phyloP scores from a whole-genome alignment of 441 rosid genomes.

The Adansonia madagascariensis region DNA sequence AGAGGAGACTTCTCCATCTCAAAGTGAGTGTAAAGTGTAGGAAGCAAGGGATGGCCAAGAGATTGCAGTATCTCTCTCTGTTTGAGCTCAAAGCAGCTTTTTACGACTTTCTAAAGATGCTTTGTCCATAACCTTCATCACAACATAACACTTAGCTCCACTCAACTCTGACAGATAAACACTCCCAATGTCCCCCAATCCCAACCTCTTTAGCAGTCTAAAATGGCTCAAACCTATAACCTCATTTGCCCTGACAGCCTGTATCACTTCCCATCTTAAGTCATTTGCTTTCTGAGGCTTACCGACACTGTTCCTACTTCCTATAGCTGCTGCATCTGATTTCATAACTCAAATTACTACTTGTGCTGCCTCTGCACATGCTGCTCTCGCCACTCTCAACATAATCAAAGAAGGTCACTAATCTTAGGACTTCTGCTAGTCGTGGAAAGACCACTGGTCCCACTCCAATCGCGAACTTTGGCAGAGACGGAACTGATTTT shows the following conservation, averaged over 20 bases:
- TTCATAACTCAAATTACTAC: conserved; percentile 88
- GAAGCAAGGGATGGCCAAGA: conserved; percentile 87
- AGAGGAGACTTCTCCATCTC: conserved; percentile 78
- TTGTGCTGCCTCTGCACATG: conserved; percentile 73
- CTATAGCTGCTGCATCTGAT: conserved; percentile 74
- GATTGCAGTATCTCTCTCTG: conserved; percentile 82
- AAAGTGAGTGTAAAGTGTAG: conserved; percentile 73
- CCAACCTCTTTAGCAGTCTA: conserved; percentile 73
- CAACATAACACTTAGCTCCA: conserved; percentile 79
- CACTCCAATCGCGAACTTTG: conserved; percentile 40
- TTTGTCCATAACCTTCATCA: conserved; percentile 92
- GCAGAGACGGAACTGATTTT: conserved; percentile 29
- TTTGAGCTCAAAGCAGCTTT: conserved; percentile 84
- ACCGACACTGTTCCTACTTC: conserved; percentile 52
- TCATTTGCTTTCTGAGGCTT: conserved; percentile 93
- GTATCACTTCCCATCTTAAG: conserved; percentile 78
- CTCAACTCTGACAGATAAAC: conserved; percentile 79
- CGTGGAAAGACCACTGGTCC: conserved; percentile 46
- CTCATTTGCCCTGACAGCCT: conserved; percentile 63
- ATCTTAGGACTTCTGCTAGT: conserved; percentile 50
- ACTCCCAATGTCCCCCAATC: conserved; percentile 89
- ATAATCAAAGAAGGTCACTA: conserved; percentile 52
- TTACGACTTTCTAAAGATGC: conserved; percentile 75
- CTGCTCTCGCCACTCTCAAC: conserved; percentile 71
- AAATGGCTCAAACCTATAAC: conserved; percentile 76